These are phyloP conservation scores for Rhizoclosmatium sp. DNA, from an alignment of 192 early-diverging fungal species.

Conservation along the genomic window DNA sequence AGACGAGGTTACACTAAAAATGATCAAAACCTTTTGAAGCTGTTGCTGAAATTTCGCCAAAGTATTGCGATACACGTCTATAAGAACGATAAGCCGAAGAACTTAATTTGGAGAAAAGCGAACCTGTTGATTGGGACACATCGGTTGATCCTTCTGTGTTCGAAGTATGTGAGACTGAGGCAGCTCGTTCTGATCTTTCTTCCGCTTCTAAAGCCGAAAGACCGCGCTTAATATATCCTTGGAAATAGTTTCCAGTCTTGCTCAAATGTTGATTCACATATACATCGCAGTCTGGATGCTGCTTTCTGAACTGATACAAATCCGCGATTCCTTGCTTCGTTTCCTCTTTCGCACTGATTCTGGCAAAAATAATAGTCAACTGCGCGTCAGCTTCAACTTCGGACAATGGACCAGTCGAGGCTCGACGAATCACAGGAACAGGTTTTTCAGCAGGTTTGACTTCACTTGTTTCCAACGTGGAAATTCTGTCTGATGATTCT, in stretches of 20 bases:
- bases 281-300: conserved; percentile 68
- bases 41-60: conserved; percentile 66
- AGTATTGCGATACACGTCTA: conserved; percentile 59
- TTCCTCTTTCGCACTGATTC: conserved; percentile 72
- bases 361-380: conserved; percentile 74
- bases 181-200: conserved; percentile 9
- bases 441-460: too few relatives aligned
- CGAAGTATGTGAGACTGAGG: conserved; percentile 24
- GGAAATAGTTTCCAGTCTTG: conserved; percentile 73
- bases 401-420: conserved; percentile 31
- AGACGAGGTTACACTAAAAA: neutral
- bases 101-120: neutral
- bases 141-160: neutral
- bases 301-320: conserved; percentile 78
- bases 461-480: too few relatives aligned
- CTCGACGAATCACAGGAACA: neutral
- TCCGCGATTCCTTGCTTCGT: conserved; percentile 79
- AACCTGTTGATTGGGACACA: neutral
- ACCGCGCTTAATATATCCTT: conserved; percentile 77
- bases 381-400: conserved; percentile 72
- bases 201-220: conserved; percentile 50
- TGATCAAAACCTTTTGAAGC: conserved; percentile 16
- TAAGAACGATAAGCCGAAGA: neutral
- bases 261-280: conserved; percentile 68
- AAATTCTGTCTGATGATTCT: neutral